These are phyloP conservation scores for Suillus sp. DNA, from an alignment of 768 basidiomycete species.

Conservation along the genomic window DNA sequence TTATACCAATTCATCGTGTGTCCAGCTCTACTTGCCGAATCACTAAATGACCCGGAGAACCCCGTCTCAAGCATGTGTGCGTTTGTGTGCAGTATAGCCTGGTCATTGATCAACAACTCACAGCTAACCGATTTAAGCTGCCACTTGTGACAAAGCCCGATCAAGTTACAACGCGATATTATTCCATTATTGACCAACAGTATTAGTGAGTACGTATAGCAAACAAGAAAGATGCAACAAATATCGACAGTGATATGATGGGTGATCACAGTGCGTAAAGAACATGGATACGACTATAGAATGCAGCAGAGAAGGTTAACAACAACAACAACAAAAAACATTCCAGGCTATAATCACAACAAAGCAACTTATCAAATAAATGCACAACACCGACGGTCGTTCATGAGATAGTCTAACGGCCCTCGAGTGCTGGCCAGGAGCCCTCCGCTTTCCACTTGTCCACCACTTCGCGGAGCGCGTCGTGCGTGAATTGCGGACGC, in stretches of 20 bases:
- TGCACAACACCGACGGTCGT: slow-evolving; percentile 8
- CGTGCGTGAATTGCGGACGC: slow-evolving; percentile 62
- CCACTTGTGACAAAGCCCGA: not conserved
- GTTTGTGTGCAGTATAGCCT: no score
- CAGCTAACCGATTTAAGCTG: not conserved
- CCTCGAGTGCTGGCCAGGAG: slow-evolving; percentile 32
- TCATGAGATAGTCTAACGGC: not conserved
- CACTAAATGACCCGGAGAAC: no score
- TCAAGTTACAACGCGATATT: not conserved
- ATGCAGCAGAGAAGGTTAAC: slow-evolving; percentile 13
- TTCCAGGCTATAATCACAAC: slow-evolving; percentile 8
- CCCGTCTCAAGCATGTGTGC: no score
- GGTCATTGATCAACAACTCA: no score
- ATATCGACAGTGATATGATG: slow-evolving; percentile 19
- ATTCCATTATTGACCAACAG: slow-evolving; percentile 23
- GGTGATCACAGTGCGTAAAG: slow-evolving; percentile 7
- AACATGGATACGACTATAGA: slow-evolving; percentile 19
- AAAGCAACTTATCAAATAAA: slow-evolving; percentile 19
- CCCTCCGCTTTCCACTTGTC: slow-evolving; percentile 82
- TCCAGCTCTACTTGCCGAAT: not conserved
- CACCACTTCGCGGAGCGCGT: slow-evolving; percentile 66
- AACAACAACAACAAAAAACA: slow-evolving; percentile 3
- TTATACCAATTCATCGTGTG: not conserved
- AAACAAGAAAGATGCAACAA: slow-evolving; percentile 6
- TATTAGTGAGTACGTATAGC: slow-evolving; percentile 31